A percentile compares a stretch with the other conserved stretches of the same genome.
Evolutionary conservation across 2,329 filamentous ascomycete genomes (phyloP).

Genomic region (Huntiella omanensis): DNA sequence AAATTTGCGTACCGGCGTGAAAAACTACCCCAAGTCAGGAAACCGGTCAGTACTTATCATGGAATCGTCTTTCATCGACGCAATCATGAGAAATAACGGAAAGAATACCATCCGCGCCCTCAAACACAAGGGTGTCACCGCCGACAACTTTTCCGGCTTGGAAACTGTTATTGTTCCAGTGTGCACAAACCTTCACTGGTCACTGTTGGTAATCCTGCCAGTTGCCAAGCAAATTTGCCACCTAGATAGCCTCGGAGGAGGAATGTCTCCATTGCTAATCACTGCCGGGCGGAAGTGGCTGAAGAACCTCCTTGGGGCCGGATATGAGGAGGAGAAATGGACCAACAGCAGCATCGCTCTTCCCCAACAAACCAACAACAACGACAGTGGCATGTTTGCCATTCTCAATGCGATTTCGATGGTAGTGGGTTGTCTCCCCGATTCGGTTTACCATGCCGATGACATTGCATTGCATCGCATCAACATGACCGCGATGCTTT

Average conservation of each 20-base stretch:
- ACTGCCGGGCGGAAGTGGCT: slow-evolving; percentile 34
- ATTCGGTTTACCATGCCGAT: too few relatives aligned
- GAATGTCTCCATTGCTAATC: slow-evolving; percentile 23
- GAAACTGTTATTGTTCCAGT: slow-evolving; percentile 54
- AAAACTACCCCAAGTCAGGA: slow-evolving; percentile 24
- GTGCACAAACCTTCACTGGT: slow-evolving; percentile 55
- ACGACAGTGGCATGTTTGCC: too few relatives aligned
- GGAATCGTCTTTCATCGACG: slow-evolving; percentile 46
- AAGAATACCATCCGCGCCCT: slow-evolving; percentile 33
- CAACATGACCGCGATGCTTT: too few relatives aligned
- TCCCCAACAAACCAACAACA: too few relatives aligned
- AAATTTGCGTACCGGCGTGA: slow-evolving; percentile 36
- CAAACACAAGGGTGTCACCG: slow-evolving; percentile 34
- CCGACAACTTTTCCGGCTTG: slow-evolving; percentile 41
- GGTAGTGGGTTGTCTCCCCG: too few relatives aligned
- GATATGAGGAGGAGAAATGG: slow-evolving; percentile 42
- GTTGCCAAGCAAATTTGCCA: slow-evolving; percentile 41
- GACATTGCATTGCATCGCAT: too few relatives aligned
- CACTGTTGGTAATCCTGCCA: slow-evolving; percentile 47
- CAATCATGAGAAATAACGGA: slow-evolving; percentile 29
- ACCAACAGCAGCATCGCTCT: slow-evolving; percentile 13
- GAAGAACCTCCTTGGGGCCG: slow-evolving; percentile 33
- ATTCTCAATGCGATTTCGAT: too few relatives aligned
- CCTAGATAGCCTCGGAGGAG: slow-evolving; percentile 42
- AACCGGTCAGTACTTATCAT: slow-evolving; percentile 42